Conservation (phyloP, 1,284 basidiomycete genomes). For the Leccinum colubrinum region DNA sequence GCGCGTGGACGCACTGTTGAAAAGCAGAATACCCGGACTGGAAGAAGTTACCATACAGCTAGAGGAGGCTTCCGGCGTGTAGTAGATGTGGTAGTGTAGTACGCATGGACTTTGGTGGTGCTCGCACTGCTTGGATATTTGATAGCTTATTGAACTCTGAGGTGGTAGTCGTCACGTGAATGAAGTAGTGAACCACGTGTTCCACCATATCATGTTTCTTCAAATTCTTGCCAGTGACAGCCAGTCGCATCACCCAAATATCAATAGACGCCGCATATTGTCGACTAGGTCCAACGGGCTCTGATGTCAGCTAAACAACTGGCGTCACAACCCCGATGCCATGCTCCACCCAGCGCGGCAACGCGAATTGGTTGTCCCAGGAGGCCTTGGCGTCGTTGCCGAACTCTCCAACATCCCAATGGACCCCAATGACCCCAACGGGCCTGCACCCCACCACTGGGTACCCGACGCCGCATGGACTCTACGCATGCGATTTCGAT, state of each 20-base stretch:
- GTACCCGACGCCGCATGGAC: no score
- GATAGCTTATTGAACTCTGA: conserved; percentile 17
- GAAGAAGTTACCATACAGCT: conserved; percentile 89
- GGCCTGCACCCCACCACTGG: no score
- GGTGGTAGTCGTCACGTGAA: neutral
- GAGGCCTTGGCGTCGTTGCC: no score
- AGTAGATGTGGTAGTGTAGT: conserved; percentile 10
- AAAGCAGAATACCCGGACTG: conserved; percentile 71
- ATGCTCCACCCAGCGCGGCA: no score
- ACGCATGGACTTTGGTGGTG: conserved; percentile 11
- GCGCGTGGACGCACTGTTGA: conserved; percentile 71
- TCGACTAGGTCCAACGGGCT: neutral
- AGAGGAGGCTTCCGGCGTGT: conserved; percentile 36
- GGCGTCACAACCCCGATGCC: no score
- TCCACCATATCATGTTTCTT: neutral
- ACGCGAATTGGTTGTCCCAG: no score
- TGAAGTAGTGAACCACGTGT: neutral
- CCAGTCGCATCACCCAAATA: neutral
- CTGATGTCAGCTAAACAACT: conserved; percentile 12
- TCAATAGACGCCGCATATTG: neutral
- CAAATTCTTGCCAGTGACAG: neutral
- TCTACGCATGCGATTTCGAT: no score
- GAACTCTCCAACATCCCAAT: no score
- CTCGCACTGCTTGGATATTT: conserved; percentile 10
- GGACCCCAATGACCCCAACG: no score